phyloP scores from a whole-genome alignment of 176 grass and related monocot species.

The Oryza longistaminata region DNA sequence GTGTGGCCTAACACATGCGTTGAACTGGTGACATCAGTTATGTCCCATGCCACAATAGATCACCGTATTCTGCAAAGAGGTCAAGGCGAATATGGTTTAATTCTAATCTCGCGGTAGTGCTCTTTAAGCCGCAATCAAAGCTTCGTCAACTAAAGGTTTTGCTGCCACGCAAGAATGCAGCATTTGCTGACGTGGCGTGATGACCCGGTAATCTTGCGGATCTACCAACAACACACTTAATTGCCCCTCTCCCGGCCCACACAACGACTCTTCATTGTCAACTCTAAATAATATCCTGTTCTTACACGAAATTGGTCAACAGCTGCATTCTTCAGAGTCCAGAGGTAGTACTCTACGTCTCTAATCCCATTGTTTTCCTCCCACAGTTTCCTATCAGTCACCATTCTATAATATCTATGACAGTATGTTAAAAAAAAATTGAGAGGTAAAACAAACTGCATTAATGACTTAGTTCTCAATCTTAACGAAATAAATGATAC shows the following conservation, averaged over 20 bases:
- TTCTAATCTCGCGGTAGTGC: not conserved
- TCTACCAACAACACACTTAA: constrained; percentile 13
- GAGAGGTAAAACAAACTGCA: not conserved
- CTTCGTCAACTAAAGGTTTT: constrained; percentile 4
- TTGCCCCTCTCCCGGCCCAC: not conserved
- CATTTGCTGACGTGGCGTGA: constrained; percentile 24
- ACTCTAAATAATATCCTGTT: not conserved
- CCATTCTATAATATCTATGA: not conserved
- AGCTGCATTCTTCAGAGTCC: not conserved
- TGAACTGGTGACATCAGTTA: not conserved
- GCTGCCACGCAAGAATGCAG: not conserved
- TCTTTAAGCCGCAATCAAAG: not conserved
- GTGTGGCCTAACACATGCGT: too few species aligned
- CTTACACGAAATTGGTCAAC: not conserved
- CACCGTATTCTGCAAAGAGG: not conserved
- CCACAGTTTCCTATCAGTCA: not conserved
- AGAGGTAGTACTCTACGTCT: not conserved
- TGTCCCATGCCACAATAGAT: not conserved
- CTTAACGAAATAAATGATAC: not conserved
- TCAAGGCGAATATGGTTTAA: constrained; percentile 32
- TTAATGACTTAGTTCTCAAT: not conserved
- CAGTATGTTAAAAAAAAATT: not conserved
- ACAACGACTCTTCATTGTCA: constrained; percentile 13
- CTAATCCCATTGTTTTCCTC: not conserved
- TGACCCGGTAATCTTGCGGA: not conserved